These are phyloP conservation scores for Blastobotrys mokoenaii DNA, from an alignment of 805 yeast genomes.

Conservation along the genomic window DNA sequence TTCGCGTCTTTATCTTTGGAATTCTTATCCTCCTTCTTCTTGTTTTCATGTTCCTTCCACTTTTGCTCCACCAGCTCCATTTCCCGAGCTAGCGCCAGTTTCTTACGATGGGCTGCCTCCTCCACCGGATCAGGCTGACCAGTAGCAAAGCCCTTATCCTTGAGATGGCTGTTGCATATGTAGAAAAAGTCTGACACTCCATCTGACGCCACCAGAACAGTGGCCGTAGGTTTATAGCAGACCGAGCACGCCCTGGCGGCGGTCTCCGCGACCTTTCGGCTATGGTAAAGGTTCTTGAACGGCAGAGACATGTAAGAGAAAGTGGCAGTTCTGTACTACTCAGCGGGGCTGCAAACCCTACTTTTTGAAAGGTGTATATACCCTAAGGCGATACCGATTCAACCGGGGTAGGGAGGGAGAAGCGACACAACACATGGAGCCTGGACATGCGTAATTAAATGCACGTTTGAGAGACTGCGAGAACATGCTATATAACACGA, in stretches of 20 bases:
- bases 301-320: slow-evolving; percentile 14
- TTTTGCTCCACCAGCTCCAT: slow-evolving; percentile 23
- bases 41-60: slow-evolving; percentile 15
- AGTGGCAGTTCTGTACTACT: background rate
- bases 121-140: slow-evolving; percentile 35
- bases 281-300: slow-evolving; percentile 36
- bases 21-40: slow-evolving; percentile 10
- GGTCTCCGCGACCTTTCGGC: slow-evolving; percentile 38
- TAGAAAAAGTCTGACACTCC: slow-evolving; percentile 44
- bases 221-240: slow-evolving; percentile 45
- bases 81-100: slow-evolving; percentile 23
- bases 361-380: too few species aligned
- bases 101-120: slow-evolving; percentile 22
- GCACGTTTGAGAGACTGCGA: too few species aligned
- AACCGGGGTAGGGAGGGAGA: too few species aligned
- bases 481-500: too few species aligned
- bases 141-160: slow-evolving; percentile 40
- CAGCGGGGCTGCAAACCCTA: background rate
- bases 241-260: slow-evolving; percentile 41
- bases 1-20: slow-evolving; percentile 19
- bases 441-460: too few species aligned
- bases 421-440: too few species aligned
- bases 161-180: slow-evolving; percentile 41
- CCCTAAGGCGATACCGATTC: too few species aligned
- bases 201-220: slow-evolving; percentile 40